Evolutionary conservation across 2,329 filamentous ascomycete genomes (phyloP).

Genomic region (Dendrostoma leiphaemia): DNA sequence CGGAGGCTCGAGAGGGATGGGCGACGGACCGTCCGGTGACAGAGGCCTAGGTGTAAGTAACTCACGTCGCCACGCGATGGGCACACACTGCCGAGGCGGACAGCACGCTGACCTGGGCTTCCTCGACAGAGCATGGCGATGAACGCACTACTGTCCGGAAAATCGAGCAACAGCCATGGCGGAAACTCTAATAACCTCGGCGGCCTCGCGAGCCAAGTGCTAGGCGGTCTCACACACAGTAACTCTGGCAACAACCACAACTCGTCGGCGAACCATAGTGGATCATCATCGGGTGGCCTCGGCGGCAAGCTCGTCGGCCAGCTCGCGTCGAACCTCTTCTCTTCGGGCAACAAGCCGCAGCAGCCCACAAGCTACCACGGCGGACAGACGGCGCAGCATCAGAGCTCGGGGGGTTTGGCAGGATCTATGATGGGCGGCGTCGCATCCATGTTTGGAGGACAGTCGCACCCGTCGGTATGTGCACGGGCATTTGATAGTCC

Average conservation of each 20-base stretch:
- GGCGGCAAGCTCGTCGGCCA: conserved; percentile 56
- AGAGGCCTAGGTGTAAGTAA: conserved; percentile 66
- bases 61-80: too few species aligned
- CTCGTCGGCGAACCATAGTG: conserved; percentile 25
- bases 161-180: conserved; percentile 37
- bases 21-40: conserved; percentile 52
- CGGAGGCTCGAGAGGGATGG: conserved; percentile 24
- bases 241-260: conserved; percentile 29
- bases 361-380: conserved; percentile 49
- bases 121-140: conserved; percentile 54
- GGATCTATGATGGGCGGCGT: conserved; percentile 55
- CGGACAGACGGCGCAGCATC: conserved; percentile 37
- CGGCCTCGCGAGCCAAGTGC: conserved; percentile 46
- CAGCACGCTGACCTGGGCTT: conserved; percentile 11
- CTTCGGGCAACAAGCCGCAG: conserved; percentile 46
- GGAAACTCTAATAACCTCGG: conserved; percentile 42
- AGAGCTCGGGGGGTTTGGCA: conserved; percentile 42
- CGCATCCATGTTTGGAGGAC: conserved; percentile 50
- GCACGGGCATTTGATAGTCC: conserved; percentile 21
- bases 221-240: conserved; percentile 35
- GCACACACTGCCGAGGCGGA: too few species aligned
- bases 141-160: conserved; percentile 52
- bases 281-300: conserved; percentile 32
- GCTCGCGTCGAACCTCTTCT: conserved; percentile 55
- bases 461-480: conserved; percentile 40